These are phyloP conservation scores for Sanguinoderma infundibulare DNA, from an alignment of 1,284 basidiomycete species.

Conservation along the genomic window DNA sequence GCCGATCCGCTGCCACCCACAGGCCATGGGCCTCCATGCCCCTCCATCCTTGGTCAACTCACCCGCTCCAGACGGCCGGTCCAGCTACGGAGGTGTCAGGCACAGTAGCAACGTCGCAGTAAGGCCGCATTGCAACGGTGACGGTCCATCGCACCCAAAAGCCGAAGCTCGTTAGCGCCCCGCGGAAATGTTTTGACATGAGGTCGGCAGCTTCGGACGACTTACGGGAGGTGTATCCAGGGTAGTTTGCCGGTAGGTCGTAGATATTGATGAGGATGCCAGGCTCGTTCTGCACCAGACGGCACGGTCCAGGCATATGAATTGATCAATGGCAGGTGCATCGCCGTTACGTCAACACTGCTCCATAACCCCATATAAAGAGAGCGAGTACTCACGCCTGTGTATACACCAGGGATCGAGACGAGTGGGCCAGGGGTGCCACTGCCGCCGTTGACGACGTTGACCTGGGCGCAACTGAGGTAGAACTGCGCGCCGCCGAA, in stretches of 20 bases:
- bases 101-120: neutral
- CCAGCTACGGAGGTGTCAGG: slow-evolving; percentile 13
- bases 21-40: neutral
- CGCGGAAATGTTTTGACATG: neutral
- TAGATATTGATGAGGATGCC: slow-evolving; percentile 30
- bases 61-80: slow-evolving; percentile 27
- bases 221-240: slow-evolving; percentile 25
- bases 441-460: slow-evolving; percentile 43
- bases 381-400: slow-evolving; percentile 27
- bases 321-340: neutral
- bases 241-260: slow-evolving; percentile 19
- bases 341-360: neutral
- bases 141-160: too few species aligned
- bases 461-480: slow-evolving; percentile 43
- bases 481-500: slow-evolving; percentile 43
- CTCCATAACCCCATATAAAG: neutral
- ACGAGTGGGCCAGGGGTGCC: slow-evolving; percentile 46
- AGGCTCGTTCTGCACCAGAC: slow-evolving; percentile 23
- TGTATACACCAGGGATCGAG: slow-evolving; percentile 47
- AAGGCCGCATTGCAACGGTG: too few species aligned
- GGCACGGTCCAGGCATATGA: too few species aligned
- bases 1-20: too few species aligned
- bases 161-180: neutral
- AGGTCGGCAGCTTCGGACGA: neutral
- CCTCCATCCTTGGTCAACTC: neutral